phyloP scores from a whole-genome alignment of 805 yeast species.

The Starmerella etchellsii region DNA sequence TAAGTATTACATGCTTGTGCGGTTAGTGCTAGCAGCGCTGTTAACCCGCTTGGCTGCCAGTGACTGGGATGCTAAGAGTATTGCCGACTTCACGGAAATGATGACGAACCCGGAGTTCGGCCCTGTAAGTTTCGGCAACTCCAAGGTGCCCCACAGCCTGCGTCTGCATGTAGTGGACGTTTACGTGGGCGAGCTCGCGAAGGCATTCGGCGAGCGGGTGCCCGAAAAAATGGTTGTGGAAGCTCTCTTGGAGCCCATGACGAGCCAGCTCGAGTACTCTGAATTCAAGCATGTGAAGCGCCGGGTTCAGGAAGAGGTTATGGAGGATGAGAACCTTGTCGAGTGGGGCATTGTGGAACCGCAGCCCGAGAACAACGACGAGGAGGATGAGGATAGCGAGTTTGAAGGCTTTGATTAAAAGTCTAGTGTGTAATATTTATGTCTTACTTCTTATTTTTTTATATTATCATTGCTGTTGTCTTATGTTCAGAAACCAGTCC shows the following conservation, averaged over 20 bases:
- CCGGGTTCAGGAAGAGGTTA: conserved; percentile 52
- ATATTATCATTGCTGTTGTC: not conserved
- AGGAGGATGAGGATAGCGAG: conserved; percentile 8
- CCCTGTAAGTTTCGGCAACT: conserved; percentile 38
- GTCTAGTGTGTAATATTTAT: not conserved
- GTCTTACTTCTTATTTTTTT: not conserved
- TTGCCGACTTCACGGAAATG: conserved; percentile 36
- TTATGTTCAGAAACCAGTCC: conserved; percentile 15
- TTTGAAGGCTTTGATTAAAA: conserved; percentile 27
- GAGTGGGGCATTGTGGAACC: conserved; percentile 40
- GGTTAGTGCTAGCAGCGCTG: conserved; percentile 59
- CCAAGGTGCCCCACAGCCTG: conserved; percentile 55
- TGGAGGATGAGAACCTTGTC: conserved; percentile 48
- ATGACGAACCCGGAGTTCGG: conserved; percentile 23
- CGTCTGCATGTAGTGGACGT: conserved; percentile 80
- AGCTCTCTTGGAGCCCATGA: conserved; percentile 48
- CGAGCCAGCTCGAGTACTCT: conserved; percentile 35
- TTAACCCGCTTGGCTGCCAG: conserved; percentile 42
- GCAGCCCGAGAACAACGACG: not conserved
- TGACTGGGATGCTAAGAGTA: conserved; percentile 41
- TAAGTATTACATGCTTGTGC: conserved; percentile 67
- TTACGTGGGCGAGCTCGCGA: conserved; percentile 70
- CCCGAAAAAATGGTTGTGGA: conserved; percentile 37
- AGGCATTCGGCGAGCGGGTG: conserved; percentile 38
- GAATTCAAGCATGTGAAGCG: conserved; percentile 50